Conservation (phyloP, 495 filamentous ascomycete genomes). For the Penicillium steckii region DNA sequence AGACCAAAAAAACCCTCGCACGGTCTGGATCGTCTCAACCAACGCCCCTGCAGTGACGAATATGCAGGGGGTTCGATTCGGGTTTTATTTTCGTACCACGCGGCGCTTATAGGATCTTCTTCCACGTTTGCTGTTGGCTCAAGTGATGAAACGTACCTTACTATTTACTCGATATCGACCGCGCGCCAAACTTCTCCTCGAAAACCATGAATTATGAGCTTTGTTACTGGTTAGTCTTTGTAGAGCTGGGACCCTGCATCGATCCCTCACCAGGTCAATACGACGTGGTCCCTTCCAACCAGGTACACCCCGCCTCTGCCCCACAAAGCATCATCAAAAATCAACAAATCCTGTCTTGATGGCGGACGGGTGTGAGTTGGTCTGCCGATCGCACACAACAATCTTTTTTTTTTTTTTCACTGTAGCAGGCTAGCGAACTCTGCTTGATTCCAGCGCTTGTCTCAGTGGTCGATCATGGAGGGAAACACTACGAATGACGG, state of each 20-base stretch:
- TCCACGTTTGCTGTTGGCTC: background rate
- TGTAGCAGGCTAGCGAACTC: background rate
- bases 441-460: background rate
- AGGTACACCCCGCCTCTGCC: background rate
- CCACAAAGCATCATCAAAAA: background rate
- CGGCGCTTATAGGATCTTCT: background rate
- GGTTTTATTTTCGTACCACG: background rate
- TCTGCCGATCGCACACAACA: background rate
- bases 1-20: background rate
- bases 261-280: background rate
- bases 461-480: background rate
- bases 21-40: constrained; percentile 8
- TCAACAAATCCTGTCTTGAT: background rate
- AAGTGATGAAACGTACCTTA: background rate
- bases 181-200: background rate
- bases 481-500: background rate
- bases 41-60: constrained; percentile 11
- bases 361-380: background rate
- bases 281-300: background rate
- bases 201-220: too few relatives aligned
- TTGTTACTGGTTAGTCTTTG: too few relatives aligned
- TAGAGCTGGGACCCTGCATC: background rate
- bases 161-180: background rate
- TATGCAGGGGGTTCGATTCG: constrained; percentile 7
- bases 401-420: too few relatives aligned